Evolutionary conservation across 257 asterid genomes (phyloP).

Genomic region (Solanum piurae): DNA sequence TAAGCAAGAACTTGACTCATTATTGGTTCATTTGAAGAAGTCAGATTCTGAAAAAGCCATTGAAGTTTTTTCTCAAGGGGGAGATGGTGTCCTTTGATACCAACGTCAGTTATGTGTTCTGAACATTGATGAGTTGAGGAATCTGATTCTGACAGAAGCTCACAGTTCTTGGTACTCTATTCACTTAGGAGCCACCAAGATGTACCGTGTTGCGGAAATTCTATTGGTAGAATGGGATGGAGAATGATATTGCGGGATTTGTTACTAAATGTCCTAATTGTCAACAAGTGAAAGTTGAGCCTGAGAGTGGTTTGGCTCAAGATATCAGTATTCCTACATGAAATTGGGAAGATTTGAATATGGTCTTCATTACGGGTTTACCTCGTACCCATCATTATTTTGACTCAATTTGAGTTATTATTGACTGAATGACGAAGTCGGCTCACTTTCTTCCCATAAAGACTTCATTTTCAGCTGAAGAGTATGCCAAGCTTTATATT

Average conservation of each 20-base stretch:
- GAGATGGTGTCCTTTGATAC: neutral
- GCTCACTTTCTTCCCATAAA: neutral
- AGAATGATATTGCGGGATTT: neutral
- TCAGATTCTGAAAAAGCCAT: too few species aligned
- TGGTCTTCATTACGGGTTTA: neutral
- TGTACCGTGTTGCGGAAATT: neutral
- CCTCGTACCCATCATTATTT: neutral
- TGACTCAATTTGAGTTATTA: neutral
- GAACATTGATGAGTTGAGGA: neutral
- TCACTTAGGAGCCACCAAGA: neutral
- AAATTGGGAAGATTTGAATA: neutral
- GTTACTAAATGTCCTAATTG: neutral
- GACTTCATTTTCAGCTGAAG: neutral
- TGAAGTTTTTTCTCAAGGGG: neutral
- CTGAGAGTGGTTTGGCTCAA: neutral
- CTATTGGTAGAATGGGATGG: neutral
- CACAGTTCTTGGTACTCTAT: neutral
- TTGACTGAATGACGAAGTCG: too few species aligned
- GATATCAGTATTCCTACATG: neutral
- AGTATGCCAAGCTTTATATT: neutral
- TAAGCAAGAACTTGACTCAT: neutral
- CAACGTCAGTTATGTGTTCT: neutral
- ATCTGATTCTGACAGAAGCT: neutral
- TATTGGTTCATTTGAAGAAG: neutral
- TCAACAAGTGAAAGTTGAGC: neutral